These are phyloP conservation scores for Termitomyces sp. DNA, from an alignment of 768 basidiomycete species.

Conservation along the genomic window DNA sequence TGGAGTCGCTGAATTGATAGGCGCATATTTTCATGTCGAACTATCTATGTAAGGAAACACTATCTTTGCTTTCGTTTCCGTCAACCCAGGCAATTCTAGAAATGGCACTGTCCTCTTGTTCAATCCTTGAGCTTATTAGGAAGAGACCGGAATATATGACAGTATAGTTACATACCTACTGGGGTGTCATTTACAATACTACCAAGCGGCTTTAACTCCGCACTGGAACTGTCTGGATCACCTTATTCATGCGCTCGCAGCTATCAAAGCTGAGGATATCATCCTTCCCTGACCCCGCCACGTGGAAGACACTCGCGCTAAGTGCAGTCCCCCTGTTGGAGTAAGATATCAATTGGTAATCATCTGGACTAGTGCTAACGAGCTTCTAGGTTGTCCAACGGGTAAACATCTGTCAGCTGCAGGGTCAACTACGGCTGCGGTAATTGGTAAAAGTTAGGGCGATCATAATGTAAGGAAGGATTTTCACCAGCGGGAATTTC, in stretches of 20 bases:
- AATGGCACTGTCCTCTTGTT: not conserved
- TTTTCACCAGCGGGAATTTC: not conserved
- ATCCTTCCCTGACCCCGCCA: not conserved
- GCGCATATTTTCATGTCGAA: not conserved
- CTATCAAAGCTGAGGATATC: not conserved
- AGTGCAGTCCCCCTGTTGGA: not conserved
- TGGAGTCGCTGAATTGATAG: no score
- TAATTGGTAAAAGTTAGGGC: not conserved
- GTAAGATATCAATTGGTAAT: not conserved
- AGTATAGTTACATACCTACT: not conserved
- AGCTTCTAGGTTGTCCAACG: not conserved
- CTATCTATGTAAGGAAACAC: not conserved
- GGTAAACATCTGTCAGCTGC: not conserved
- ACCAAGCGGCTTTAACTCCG: not conserved
- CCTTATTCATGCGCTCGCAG: not conserved
- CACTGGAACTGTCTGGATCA: not conserved
- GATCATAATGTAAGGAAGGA: not conserved
- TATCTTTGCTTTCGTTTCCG: not conserved
- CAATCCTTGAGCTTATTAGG: not conserved
- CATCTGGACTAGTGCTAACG: not conserved
- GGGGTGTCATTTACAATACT: not conserved
- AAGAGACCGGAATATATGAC: not conserved
- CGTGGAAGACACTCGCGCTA: not conserved
- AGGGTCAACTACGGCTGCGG: not conserved
- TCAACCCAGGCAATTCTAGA: not conserved